Percentiles rank a stretch among this genome's conserved stretches.
Conservation (phyloP, 768 basidiomycete genomes). For the Lactarius indigo region DNA sequence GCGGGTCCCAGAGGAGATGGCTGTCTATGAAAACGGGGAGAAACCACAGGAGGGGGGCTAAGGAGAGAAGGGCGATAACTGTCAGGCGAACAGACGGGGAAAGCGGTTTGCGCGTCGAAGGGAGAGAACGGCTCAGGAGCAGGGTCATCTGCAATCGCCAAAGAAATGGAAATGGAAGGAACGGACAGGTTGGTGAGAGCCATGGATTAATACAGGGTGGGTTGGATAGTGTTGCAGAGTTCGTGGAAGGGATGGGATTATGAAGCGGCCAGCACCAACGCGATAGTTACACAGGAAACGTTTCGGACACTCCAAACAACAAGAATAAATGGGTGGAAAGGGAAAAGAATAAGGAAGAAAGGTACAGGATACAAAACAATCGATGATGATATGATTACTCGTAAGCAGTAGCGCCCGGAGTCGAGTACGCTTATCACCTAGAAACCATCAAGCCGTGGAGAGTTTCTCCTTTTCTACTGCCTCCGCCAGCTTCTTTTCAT, state of each 20-base stretch:
- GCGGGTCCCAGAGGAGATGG: slow-evolving; percentile 50
- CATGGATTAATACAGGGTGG: slow-evolving; percentile 29
- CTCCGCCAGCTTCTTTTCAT: slow-evolving; percentile 60
- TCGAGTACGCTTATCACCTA: neutral
- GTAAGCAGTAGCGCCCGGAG: neutral
- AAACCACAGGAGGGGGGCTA: slow-evolving; percentile 50
- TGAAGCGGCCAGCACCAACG: slow-evolving; percentile 37
- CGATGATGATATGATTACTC: slow-evolving; percentile 1
- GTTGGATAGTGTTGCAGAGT: slow-evolving; percentile 23
- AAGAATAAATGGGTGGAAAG: slow-evolving; percentile 34
- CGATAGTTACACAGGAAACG: slow-evolving; percentile 24
- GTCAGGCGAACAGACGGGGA: slow-evolving; percentile 38
- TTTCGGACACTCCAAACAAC: slow-evolving; percentile 26
- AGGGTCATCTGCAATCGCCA: slow-evolving; percentile 54
- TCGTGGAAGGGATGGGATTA: slow-evolving; percentile 18
- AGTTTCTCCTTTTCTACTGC: slow-evolving; percentile 38
- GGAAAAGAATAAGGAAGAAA: slow-evolving; percentile 28
- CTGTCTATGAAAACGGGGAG: slow-evolving; percentile 40
- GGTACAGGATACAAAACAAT: slow-evolving; percentile 15
- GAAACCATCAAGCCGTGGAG: slow-evolving; percentile 17
- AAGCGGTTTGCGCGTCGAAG: slow-evolving; percentile 38
- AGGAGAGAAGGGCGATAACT: slow-evolving; percentile 55
- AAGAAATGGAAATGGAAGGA: slow-evolving; percentile 69
- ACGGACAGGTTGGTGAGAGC: slow-evolving; percentile 40
- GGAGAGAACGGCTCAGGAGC: slow-evolving; percentile 59